Evolutionary conservation across 2,329 filamentous ascomycete genomes (phyloP), one percentile per base, ranked within the genome.

Genomic region (Alternaria ventricosa): DNA sequence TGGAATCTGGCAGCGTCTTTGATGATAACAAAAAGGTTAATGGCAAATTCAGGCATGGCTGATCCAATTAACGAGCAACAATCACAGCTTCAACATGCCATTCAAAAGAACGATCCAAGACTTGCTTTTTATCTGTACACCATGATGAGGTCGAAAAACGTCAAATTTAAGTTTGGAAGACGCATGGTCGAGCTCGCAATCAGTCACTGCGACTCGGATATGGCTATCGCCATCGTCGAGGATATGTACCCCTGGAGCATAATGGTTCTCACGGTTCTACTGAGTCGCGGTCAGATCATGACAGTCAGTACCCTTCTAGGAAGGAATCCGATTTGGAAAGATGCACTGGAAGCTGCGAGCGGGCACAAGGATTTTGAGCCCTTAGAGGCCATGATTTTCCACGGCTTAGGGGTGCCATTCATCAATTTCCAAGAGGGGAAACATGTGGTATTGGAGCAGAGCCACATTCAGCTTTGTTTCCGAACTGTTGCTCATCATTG

Each of bases 61-160:
- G 4, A n/a, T 10, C 0, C 33, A n/a, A 3, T 1, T 1, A 2
- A n/a, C 4, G 33, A 41, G 4, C 33, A 41, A 41, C 7, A 5
- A 0, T n/a, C 33, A 41, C 4, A n/a, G 33, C 33, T 41, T 41
- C 33, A 1, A 41, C 1, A 41, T 41, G 33, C 33, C 8, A 41
- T 41, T 5, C 1, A 3, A 15, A 10, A 41, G 33, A 10, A 5
- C 2, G 33, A 41, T 3, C 8, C 8, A 41, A 41, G 15, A 10
- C 33, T 36, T 15, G 13, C 30, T 15, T 36, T 15, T 3, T 3
- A 7, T 2, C 12, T 15, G 30, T 36, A 36, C 8, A 36, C 30
- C 30, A 12, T 4, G 3, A 6, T 33, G 30, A 30, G 12, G 11
- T 5, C 28, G 28, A 10, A 10, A 10, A 0, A 28, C 27, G 27